A percentile compares a stretch with the other conserved stretches of the same genome.
phyloP scores from a whole-genome alignment of 768 basidiomycete genomes.

The Filobasidium floriforme region DNA sequence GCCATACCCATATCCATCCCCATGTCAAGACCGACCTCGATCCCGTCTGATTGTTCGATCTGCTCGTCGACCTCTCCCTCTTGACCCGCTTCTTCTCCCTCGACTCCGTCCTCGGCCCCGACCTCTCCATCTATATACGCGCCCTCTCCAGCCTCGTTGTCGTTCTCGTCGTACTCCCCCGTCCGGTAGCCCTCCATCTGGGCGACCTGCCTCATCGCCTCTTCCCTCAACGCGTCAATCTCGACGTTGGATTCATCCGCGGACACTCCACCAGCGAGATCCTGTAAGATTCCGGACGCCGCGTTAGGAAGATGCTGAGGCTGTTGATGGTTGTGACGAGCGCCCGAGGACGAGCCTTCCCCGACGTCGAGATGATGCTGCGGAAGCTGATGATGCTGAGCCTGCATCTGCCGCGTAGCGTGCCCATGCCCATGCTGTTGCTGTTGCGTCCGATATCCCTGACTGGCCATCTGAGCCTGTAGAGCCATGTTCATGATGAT shows the following conservation, averaged over 20 bases:
- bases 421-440: not conserved
- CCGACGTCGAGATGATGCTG: not conserved
- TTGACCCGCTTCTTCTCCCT: not conserved
- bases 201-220: conserved; percentile 2
- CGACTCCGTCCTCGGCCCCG: not conserved
- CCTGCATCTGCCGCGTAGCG: not conserved
- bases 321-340: not conserved
- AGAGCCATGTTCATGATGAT: conserved; percentile 10
- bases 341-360: not conserved
- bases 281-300: not conserved
- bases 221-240: not conserved
- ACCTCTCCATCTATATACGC: not conserved
- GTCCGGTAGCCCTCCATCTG: conserved; percentile 1
- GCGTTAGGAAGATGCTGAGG: not conserved
- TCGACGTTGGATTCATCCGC: not conserved
- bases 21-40: too few relatives aligned
- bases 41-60: too few relatives aligned
- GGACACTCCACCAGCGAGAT: not conserved
- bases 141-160: not conserved
- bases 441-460: not conserved
- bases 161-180: not conserved
- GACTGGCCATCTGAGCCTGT: conserved; percentile 1
- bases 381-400: not conserved
- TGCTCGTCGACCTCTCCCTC: not conserved
- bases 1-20: too few relatives aligned